phyloP scores from a whole-genome alignment of 495 filamentous ascomycete species.

The Tricharina praecox region DNA sequence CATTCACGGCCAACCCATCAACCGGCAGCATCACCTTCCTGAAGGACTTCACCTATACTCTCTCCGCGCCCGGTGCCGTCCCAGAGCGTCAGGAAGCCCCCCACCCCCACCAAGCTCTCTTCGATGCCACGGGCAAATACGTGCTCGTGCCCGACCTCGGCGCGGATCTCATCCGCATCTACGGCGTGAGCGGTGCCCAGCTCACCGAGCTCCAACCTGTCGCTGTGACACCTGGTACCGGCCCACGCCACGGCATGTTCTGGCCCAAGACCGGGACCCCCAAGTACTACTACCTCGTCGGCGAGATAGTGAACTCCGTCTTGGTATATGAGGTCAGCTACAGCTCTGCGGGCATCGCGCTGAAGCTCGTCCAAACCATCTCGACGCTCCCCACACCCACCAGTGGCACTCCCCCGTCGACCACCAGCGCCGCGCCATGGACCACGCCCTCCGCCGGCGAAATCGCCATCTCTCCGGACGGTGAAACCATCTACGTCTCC shows the following conservation, averaged over 20 bases:
- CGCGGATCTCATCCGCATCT: conserved; percentile 51
- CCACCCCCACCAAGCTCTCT: conserved; percentile 52
- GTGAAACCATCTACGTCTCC: conserved; percentile 43
- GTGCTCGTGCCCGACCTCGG: conserved; percentile 55
- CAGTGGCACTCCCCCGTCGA: conserved; percentile 12
- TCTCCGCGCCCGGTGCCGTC: conserved; percentile 33
- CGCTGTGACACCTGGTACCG: conserved; percentile 34
- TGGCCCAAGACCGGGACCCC: conserved; percentile 27
- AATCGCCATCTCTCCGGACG: conserved; percentile 41
- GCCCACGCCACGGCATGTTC: conserved; percentile 55
- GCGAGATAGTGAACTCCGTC: conserved; percentile 45
- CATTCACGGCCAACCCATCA: not conserved
- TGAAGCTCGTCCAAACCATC: conserved; percentile 34
- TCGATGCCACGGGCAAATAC: conserved; percentile 53
- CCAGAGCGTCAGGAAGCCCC: conserved; percentile 43
- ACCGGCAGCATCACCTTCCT: conserved; percentile 24
- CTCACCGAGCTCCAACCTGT: conserved; percentile 26
- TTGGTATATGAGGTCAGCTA: conserved; percentile 44
- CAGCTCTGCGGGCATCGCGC: conserved; percentile 28
- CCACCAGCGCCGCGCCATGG: conserved; percentile 19
- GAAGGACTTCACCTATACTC: conserved; percentile 36
- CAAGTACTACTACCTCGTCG: conserved; percentile 42
- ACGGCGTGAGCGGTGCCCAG: conserved; percentile 32
- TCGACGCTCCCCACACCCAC: conserved; percentile 26
- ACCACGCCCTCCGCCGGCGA: conserved; percentile 37